These are phyloP conservation scores for Bryum argenteum DNA, from an alignment of 225 moss, liverwort and hornwort species.

Conservation along the genomic window DNA sequence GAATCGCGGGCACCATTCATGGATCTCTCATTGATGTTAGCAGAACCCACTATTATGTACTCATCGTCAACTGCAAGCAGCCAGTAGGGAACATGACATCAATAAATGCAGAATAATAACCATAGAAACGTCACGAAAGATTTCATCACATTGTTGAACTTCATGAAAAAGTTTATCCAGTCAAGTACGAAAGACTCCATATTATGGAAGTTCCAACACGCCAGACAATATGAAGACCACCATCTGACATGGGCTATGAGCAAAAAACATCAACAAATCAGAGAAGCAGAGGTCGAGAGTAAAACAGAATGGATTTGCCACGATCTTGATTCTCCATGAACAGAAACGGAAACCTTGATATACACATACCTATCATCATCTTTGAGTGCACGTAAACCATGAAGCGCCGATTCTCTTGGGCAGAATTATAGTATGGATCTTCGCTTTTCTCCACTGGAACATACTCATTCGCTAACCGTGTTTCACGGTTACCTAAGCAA, in stretches of 20 bases:
- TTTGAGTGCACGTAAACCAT: constrained; percentile 97
- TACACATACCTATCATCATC: constrained; percentile 82
- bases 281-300: too few relatives aligned
- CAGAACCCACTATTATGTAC: constrained; percentile 85
- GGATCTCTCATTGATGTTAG: constrained; percentile 96
- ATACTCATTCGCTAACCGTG: constrained; percentile 44
- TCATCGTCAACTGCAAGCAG: constrained; percentile 83
- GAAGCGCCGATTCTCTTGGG: constrained; percentile 79
- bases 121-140: too few relatives aligned
- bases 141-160: too few relatives aligned
- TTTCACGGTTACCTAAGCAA: constrained; percentile 85
- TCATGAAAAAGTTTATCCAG: too few relatives aligned
- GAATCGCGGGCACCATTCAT: constrained; percentile 87
- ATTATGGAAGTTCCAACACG: too few relatives aligned
- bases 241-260: too few relatives aligned
- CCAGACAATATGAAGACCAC: too few relatives aligned
- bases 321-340: too few relatives aligned
- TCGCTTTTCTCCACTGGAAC: constrained; percentile 43
- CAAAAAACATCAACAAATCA: too few relatives aligned
- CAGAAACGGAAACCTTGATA: background rate
- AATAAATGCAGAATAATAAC: background rate
- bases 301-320: too few relatives aligned
- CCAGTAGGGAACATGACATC: constrained; percentile 8
- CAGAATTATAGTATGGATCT: constrained; percentile 55
- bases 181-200: too few relatives aligned